Base-by-base conservation (phyloP, 2,329 filamentous ascomycete genomes). In the Paramyrothecium sp. region DNA sequence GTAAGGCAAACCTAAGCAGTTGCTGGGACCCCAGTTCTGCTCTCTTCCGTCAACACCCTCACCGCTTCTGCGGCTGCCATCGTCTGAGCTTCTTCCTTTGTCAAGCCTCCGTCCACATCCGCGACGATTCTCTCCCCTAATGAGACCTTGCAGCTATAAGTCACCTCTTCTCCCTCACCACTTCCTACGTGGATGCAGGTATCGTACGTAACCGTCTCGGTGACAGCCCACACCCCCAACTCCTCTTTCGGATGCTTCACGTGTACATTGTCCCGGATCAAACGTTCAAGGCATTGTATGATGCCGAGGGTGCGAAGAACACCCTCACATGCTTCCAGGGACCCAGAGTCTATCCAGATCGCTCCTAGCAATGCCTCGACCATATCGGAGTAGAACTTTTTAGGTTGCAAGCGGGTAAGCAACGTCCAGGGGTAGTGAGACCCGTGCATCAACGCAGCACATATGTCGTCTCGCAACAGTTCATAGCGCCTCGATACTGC, bases 301-400 rank as follows among this genome's bases (percentile, higher is more conserved):
- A 97, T 77, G 0, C 91, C 91, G 3, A 92, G 74, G 0, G 77
- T 74, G 49, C 83, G 79, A 0, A 91, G 69, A 41, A 97, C 79
- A 0, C 54, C 66, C 53, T 81, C 76, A 65, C 91, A 96, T 0
- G 69, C 70, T 0, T 75, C 75, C 16, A 91, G 68, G 1, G 82
- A 80, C 0, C 89, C 89, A 0, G 81, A 90, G 70, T 98, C 95
- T 20, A 97, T 78, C 78, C 90, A 97, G 0, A 97, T 81, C 0
- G 92, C 93, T 0, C 91, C 94, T 0, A 98, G 72, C 0, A 96
- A 70, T 33, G 85, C 84, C 75, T 98, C 94, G 11, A 97, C 79
- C 8, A 97, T 75, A 70, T 97, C 93, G 0, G 89, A 94, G 72
- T 89, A 89, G 71, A 91, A 90, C 68, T 97, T 97, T 17, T 84